phyloP scores from a whole-genome alignment of 2,329 filamentous ascomycete genomes.

The Chaetomium sp. region DNA sequence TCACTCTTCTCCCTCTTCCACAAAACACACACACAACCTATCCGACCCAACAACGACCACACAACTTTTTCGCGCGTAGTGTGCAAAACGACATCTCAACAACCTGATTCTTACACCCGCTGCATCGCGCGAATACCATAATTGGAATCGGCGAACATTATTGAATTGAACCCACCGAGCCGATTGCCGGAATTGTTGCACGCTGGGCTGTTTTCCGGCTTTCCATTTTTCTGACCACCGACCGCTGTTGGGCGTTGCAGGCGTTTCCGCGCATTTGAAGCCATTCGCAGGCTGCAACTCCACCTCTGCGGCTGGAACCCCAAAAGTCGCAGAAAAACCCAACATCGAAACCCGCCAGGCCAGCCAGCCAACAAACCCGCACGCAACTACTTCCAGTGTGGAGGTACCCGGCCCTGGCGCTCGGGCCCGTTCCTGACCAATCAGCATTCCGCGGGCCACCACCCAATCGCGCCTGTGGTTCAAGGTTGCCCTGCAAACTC shows the following conservation, averaged over 20 bases:
- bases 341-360: background rate
- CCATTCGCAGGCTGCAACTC: conserved; percentile 19
- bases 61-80: conserved; percentile 26
- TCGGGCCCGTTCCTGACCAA: conserved; percentile 4
- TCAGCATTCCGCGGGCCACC: conserved; percentile 2
- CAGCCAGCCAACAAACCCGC: background rate
- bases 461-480: too few species aligned
- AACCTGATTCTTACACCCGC: conserved; percentile 13
- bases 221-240: conserved; percentile 10
- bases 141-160: conserved; percentile 30
- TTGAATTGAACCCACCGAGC: conserved; percentile 26
- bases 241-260: conserved; percentile 12
- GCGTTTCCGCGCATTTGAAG: conserved; percentile 16
- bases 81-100: conserved; percentile 35
- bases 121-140: conserved; percentile 32
- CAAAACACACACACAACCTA: conserved; percentile 13
- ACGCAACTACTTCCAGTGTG: too few species aligned
- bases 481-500: background rate
- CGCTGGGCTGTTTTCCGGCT: conserved; percentile 17
- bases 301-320: conserved; percentile 7
- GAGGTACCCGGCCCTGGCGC: conserved; percentile 6
- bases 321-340: background rate
- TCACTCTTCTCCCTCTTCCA: conserved; percentile 32
- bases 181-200: conserved; percentile 18
- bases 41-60: conserved; percentile 22